Base-by-base conservation (phyloP, 371 early-diverging fungal species). In the Mucor sp. region DNA sequence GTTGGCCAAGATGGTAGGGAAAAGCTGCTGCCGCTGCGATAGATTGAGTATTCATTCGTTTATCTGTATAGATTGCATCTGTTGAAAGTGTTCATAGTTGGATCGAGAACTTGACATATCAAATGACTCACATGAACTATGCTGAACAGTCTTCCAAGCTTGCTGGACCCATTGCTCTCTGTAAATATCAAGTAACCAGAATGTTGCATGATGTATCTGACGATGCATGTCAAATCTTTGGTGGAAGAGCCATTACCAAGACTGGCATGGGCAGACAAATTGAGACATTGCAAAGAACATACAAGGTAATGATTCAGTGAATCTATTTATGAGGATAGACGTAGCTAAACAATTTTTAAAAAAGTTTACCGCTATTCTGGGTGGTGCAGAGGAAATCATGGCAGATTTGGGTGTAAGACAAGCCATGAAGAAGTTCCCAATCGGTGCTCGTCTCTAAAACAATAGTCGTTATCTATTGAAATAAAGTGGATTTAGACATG, bases 171-270 rank as follows among this genome's bases (percentile, higher is more conserved):
- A 93, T 94, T 81, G 95, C 95, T 6, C 69, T 96, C 59, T 83
- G 93, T 66, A 96, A 96, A 80, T 94, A 93, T 8, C 94, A 94
- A 76, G 68, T 89, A 8, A 93, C 96, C 0, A 94, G 90, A 68
- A 93, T 92, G 5, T 90, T 95, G 69, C 95, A 96, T 72, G 94
- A 71, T 75, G 93, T 93, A 69, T 94, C 95, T 25, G 86, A 95
- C 64, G 95, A 96, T 79, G 95, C 96, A 3, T 86, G 91, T 3
- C 96, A 96, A 76, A 94, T 96, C 73, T 94, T 96, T 85, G 96
- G 96, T 66, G 96, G 96, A 19, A 73, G 94, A 25, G 78, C 93
- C 3, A 94, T 94, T 72, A 88, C 93, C 23, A 32, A 35, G 47
- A 95, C 77, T 27, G 93, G 94, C 4, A 94, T 94, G 75, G 96